Base-by-base conservation (phyloP, 2,329 filamentous ascomycete species). In the Microdochium nivale region DNA sequence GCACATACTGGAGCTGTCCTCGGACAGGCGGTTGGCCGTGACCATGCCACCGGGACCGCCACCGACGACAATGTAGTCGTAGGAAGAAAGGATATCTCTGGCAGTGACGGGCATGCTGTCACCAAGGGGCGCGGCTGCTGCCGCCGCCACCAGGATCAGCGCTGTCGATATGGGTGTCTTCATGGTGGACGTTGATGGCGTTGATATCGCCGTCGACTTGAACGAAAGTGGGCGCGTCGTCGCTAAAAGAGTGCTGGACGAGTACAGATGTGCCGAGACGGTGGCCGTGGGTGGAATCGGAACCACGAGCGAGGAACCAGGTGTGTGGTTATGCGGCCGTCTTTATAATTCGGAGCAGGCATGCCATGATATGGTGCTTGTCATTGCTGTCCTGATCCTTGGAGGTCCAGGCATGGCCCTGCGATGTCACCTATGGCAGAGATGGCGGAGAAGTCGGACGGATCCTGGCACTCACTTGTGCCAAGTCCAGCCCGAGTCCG, bases 11-110 rank as follows among this genome's bases (percentile, higher is more conserved):
- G 40, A 44, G 19, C 40, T 44, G 19, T 44, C 40, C 40, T 44
- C 40, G 8, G 40, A 44, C 25, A 54, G 50, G 13, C 23, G 9
- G 21, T 47, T 51, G 3, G 30, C 49, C 25, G 49, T 25, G 2
- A 47, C 33, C 21, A 51, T 27, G 16, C 52, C 44, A 24, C 23
- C 19, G 3, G 49, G 51, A 5, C 48, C 52, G 2, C 50, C 49
- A 13, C 46, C 35, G 3, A 52, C 19, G 32, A 53, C 23, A 25
- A 51, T 46, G 33, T 51, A 51, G 47, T 53, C 49, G 47, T 47
- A 49, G 32, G 40, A 21, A 23, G 21, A 13, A 19, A 44, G 40
- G 14, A 44, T 7, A 23, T 44, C 40, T 13, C 40, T 21, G 7
- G 40, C 19, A 3, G 40, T 13, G 19, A 44, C 40, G 5, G 40